Base-by-base conservation (phyloP, 306 rosid species). In the Vigna reflexopilosa region DNA sequence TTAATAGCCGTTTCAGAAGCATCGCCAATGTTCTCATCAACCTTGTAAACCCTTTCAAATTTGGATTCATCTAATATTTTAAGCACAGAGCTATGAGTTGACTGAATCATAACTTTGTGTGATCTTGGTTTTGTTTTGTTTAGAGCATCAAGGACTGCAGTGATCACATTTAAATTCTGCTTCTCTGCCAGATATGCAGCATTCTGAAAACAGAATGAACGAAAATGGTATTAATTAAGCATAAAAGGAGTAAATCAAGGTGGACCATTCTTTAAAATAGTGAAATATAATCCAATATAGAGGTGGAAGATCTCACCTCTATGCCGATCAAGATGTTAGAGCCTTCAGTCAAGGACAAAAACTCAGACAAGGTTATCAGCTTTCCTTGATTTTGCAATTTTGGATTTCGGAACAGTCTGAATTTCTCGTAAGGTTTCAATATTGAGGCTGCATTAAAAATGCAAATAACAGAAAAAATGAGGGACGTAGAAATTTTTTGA, bases 121-220 rank as follows among this genome's bases (percentile, higher is more conserved):
- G 87, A 36, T 74, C 74, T 72, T 78, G 65, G 83, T 72, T 85
- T 88, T 67, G 93, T 89, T 81, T 88, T 88, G 34, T 79, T 61
- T 85, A 94, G 77, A 48, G 85, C 82, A 42, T 64, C 61, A 15
- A 79, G 70, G 75, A 94, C 97, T 48, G 85, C 85, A 63, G 79
- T 82, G 5, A 82, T 83, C 55, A 90, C 86, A 48, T 86, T 75
- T 76, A 92, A 56, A 16, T 74, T 51, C 57, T 79, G 81, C 34
- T 81, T 44, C 81, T 67, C 56, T 3, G 89, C 88, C 19, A 94
- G 97, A 70, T 94, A 94, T 14, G 93, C 84, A 2, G 98, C 98
- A 86, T 89, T 17, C 98, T 91, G 89, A 81, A 80, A 68, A 63
- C 64, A 24, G 42, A 61, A 28, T 15, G 6, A 6, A 9, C 10